Conservation (phyloP, 768 basidiomycete genomes). For the Austroboletus festivus region DNA sequence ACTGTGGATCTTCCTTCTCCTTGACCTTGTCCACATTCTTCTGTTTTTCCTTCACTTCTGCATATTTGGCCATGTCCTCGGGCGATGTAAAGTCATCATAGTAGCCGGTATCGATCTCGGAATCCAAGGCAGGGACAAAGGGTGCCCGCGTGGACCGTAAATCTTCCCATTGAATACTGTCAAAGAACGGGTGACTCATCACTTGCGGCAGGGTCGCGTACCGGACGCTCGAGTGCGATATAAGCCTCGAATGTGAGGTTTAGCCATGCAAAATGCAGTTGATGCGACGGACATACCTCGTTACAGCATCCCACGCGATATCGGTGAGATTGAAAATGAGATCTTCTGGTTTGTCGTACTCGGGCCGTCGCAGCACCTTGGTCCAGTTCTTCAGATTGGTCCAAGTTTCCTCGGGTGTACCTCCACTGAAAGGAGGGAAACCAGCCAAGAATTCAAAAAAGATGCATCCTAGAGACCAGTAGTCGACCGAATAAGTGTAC, state of each 20-base stretch:
- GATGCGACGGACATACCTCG: conserved; percentile 48
- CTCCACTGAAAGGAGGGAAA: conserved; percentile 97
- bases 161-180: conserved; percentile 68
- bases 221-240: conserved; percentile 81
- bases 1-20: conserved; percentile 76
- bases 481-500: conserved; percentile 95
- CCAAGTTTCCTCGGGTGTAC: conserved; percentile 97
- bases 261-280: conserved; percentile 1
- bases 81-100: conserved; percentile 86
- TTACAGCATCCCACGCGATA: conserved; percentile 91
- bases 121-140: conserved; percentile 92
- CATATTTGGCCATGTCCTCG: conserved; percentile 98
- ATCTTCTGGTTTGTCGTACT: conserved; percentile 95
- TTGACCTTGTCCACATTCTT: conserved; percentile 86
- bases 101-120: conserved; percentile 92
- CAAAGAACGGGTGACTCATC: conserved; percentile 80
- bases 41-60: conserved; percentile 97
- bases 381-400: conserved; percentile 98
- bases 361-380: conserved; percentile 84
- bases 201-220: conserved; percentile 74
- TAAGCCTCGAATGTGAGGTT: conserved; percentile 51
- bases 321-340: conserved; percentile 95
- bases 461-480: conserved; percentile 98
- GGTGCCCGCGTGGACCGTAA: conserved; percentile 77
- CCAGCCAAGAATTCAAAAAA: conserved; percentile 96